Conservation (phyloP, 305 asterid species). For the Fraxinus platypoda region DNA sequence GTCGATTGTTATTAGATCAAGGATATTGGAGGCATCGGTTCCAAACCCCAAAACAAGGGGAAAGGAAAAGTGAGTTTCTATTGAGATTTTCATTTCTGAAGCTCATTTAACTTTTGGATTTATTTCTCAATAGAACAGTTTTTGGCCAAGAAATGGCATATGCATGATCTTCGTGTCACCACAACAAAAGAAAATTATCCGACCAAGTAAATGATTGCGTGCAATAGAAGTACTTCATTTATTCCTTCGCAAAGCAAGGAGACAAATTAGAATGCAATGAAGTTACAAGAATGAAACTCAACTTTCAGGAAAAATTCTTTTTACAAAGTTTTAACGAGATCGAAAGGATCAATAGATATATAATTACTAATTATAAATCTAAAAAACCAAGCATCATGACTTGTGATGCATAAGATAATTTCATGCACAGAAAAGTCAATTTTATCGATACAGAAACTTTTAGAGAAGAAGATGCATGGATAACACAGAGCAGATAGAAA, state of each 20-base stretch:
- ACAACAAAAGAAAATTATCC: not conserved
- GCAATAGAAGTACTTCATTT: not conserved
- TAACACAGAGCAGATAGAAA: constrained; percentile 4
- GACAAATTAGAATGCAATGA: not conserved
- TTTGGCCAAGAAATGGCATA: not conserved
- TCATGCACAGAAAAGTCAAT: constrained; percentile 8
- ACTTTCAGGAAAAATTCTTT: not conserved
- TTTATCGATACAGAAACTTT: not conserved
- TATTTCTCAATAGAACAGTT: not conserved
- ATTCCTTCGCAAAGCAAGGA: not conserved
- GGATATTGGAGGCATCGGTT: not conserved
- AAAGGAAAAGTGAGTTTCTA: not conserved
- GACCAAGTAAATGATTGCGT: not conserved
- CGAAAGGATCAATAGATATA: constrained; percentile 1
- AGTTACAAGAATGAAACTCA: not conserved
- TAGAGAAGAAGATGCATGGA: not conserved
- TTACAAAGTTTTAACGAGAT: not conserved
- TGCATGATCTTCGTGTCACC: not conserved
- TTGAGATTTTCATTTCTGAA: not conserved
- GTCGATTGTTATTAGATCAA: not conserved
- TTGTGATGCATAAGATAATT: not conserved
- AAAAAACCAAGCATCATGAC: not conserved
- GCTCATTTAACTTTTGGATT: not conserved
- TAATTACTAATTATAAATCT: not conserved
- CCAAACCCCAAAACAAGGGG: not conserved